These are phyloP conservation scores for Pseudogymnoascus sp. DNA, from an alignment of 2,329 filamentous ascomycete genomes.

Conservation along the genomic window DNA sequence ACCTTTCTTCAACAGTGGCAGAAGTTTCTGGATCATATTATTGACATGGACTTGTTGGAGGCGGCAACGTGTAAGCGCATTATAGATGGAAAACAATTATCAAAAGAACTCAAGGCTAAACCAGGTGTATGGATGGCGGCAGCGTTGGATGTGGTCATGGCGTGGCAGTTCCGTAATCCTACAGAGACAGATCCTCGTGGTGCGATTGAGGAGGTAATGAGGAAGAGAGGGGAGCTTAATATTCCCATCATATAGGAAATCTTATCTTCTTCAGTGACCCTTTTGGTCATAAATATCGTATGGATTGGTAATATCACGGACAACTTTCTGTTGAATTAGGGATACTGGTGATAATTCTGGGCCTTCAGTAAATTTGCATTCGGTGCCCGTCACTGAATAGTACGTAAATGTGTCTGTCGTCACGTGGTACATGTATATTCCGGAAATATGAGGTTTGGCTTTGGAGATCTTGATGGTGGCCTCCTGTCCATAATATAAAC, in stretches of 20 bases:
- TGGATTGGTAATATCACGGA: background rate
- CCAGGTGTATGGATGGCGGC: conserved; percentile 78
- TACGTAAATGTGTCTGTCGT: background rate
- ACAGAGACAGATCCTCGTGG: conserved; percentile 48
- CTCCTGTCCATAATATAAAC: background rate
- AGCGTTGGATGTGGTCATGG: conserved; percentile 71
- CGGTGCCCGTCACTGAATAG: background rate
- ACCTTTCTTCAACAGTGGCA: conserved; percentile 45
- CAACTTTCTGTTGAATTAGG: background rate
- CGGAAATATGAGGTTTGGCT: background rate
- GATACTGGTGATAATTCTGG: background rate
- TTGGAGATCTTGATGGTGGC: background rate
- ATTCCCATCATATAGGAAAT: conserved; percentile 24
- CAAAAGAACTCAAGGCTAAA: conserved; percentile 55
- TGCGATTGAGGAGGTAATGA: conserved; percentile 52
- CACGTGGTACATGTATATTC: background rate
- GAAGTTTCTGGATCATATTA: conserved; percentile 46
- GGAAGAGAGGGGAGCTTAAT: conserved; percentile 43
- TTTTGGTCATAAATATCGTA: background rate
- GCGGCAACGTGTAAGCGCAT: conserved; percentile 52
- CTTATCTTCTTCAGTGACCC: background rate
- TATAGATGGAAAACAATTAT: conserved; percentile 68
- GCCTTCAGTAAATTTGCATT: background rate
- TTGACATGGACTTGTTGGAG: conserved; percentile 47
- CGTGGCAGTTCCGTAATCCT: conserved; percentile 83